Percentiles rank a stretch among this genome's conserved stretches.
phyloP scores from a whole-genome alignment of 2,329 filamentous ascomycete species.

The Leptographium procerum region DNA sequence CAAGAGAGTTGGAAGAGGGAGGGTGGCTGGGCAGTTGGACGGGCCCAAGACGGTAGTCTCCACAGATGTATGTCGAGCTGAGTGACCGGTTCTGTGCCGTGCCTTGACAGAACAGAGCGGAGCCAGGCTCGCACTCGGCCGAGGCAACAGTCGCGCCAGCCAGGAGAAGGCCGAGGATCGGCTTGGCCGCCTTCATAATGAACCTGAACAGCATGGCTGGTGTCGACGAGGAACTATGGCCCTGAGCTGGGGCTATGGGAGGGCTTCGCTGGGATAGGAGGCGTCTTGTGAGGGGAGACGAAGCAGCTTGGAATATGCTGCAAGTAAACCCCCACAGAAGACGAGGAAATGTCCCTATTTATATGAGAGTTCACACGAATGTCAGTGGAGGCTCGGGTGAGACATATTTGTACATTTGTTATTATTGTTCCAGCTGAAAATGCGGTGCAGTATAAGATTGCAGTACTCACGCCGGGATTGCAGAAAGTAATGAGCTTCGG shows the following conservation, averaged over 20 bases:
- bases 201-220: not conserved
- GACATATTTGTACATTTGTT: not conserved
- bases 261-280: no score
- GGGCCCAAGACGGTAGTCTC: slow-evolving; percentile 26
- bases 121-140: not conserved
- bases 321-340: not conserved
- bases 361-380: not conserved
- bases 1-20: slow-evolving; percentile 19
- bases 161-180: not conserved
- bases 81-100: slow-evolving; percentile 18
- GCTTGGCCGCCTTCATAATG: not conserved
- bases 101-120: slow-evolving; percentile 18
- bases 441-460: not conserved
- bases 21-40: slow-evolving; percentile 20
- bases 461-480: not conserved
- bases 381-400: not conserved
- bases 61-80: slow-evolving; percentile 22
- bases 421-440: not conserved
- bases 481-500: no score
- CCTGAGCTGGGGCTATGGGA: no score
- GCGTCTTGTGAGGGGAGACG: not conserved
- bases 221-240: not conserved
- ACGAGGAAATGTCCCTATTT: not conserved
- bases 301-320: not conserved
- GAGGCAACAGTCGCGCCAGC: not conserved